phyloP scores from a whole-genome alignment of 805 yeast species.

The Hanseniaspora taiwanica region DNA sequence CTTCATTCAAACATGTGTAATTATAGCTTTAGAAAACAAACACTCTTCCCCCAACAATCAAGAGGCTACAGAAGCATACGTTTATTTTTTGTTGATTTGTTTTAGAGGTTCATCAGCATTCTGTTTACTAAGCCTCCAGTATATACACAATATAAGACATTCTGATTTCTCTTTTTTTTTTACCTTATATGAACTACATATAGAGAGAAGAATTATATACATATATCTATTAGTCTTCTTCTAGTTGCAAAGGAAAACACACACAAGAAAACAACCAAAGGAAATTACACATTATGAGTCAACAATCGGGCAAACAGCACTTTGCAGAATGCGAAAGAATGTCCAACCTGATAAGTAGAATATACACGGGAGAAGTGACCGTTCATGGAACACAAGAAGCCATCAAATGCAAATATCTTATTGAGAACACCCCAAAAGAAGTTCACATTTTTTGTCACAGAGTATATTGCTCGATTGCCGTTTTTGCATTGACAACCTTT shows the following conservation, averaged over 20 bases:
- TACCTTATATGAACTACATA: too few species aligned
- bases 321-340: not conserved
- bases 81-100: too few species aligned
- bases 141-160: too few species aligned
- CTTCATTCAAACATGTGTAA: too few species aligned
- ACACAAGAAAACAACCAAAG: not conserved
- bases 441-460: conserved; percentile 47
- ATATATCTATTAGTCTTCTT: not conserved
- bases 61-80: too few species aligned
- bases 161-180: too few species aligned
- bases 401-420: not conserved
- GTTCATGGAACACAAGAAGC: conserved; percentile 1
- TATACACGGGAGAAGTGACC: not conserved
- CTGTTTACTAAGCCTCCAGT: too few species aligned
- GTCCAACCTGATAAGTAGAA: not conserved
- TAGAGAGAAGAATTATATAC: too few species aligned
- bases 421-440: conserved; percentile 9
- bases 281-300: not conserved
- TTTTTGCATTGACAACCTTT: conserved; percentile 48
- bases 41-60: too few species aligned
- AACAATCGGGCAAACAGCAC: not conserved
- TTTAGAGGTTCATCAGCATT: too few species aligned
- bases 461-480: conserved; percentile 33
- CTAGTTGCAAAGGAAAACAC: not conserved
- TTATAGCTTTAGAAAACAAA: too few species aligned